Conservation (phyloP, 768 basidiomycete species). For the Butyriboletus loyo region DNA sequence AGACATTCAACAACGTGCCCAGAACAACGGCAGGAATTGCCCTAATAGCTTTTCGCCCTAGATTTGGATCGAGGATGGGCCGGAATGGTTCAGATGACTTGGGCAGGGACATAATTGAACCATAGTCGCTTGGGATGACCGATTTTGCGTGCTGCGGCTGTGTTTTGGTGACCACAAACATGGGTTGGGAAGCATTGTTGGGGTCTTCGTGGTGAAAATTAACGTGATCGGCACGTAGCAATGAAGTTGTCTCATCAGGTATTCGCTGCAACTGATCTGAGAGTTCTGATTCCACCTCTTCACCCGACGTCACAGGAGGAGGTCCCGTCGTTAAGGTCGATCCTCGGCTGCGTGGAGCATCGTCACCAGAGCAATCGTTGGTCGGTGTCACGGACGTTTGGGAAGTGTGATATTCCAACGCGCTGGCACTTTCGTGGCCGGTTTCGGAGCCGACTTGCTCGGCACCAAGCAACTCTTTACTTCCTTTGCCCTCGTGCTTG, state of each 20-base stretch:
- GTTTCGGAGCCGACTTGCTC: not conserved
- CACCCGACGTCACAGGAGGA: not conserved
- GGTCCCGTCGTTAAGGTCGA: not conserved
- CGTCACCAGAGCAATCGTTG: conserved; percentile 7
- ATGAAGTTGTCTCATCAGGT: conserved; percentile 18
- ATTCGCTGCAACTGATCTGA: not conserved
- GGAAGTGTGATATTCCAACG: conserved; percentile 8
- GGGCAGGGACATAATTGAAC: conserved; percentile 3
- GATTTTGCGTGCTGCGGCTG: conserved; percentile 11
- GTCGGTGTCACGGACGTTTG: conserved; percentile 21
- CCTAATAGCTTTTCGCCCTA: conserved; percentile 25
- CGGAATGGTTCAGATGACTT: conserved; percentile 9
- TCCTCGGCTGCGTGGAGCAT: not conserved
- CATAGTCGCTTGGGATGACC: conserved; percentile 3
- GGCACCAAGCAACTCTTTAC: not conserved
- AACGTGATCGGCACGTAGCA: conserved; percentile 15
- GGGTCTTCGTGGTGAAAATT: not conserved
- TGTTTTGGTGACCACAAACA: not conserved
- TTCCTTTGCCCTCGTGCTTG: conserved; percentile 7
- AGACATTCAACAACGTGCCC: conserved; percentile 81
- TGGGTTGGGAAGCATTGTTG: not conserved
- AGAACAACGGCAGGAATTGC: conserved; percentile 82
- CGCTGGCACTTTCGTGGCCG: not conserved
- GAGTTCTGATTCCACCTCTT: not conserved
- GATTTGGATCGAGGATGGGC: conserved; percentile 13